Evolutionary conservation across 441 rosid species (phyloP), one percentile per base, ranked within the genome.

Genomic region (Eugenia klotzschiana): DNA sequence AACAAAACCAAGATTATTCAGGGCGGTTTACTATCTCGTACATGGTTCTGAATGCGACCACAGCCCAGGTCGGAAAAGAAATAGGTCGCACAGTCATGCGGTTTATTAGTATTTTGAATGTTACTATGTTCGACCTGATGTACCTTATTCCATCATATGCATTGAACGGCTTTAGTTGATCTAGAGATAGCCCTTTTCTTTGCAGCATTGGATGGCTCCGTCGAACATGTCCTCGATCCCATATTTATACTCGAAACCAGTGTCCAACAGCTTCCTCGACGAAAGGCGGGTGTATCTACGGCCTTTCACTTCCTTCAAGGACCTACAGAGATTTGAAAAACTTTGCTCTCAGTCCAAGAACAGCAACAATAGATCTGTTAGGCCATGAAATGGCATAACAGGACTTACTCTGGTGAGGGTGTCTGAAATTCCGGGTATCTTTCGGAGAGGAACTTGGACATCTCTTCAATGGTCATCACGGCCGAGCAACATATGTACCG

Each of bases 321-420:
- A 55, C 4, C 90, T 91, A 79, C 82, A 33, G 49, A 20, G 0
- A 80, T 26, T 53, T 18, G n/a, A 18, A 33, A 64, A 18, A 40
- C 74, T 2, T 64, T 4, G 46, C 43, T 64, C 14, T 33, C 74
- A 8, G 43, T 18, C 23, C 74, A 33, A 33, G 74, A 33, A 64
- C 43, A 18, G 74, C 43, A 64, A 64, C 5, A 33, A 1, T 9
- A 26, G 25, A 37, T 16, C 25, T 50, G 18, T 23, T 9, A 12
- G 55, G 26, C 13, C 37, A 25, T 56, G 20, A 18, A 41, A 22
- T 49, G 15, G 73, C 5, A 46, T 22, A 13, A 60, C 51, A 29
- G 41, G 10, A 86, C 92, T 88, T 58, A 91, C 94, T 87, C 87
- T 1, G 56, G 1, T 10, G 89, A 49, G 37, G 91, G 90, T n/a